These are phyloP conservation scores for Aureobasidium sp. DNA, from an alignment of 2,329 filamentous ascomycete genomes.

Conservation along the genomic window DNA sequence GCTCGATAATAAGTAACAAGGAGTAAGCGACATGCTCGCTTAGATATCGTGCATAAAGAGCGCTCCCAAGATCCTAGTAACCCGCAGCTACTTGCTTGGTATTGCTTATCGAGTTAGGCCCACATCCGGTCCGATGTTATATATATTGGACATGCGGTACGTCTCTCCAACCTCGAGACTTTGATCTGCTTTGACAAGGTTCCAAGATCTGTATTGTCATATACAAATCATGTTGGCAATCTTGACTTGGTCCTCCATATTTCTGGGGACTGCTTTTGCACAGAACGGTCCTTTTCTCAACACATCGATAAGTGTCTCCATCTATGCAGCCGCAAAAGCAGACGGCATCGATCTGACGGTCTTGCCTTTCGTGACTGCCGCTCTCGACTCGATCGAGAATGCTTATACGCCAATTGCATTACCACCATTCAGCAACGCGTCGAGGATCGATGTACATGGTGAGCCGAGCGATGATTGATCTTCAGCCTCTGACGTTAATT, in stretches of 20 bases:
- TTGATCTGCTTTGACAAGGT: neutral
- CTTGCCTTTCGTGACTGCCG: neutral
- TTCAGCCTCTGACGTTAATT: neutral
- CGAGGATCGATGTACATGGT: neutral
- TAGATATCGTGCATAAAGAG: neutral
- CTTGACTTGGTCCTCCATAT: neutral
- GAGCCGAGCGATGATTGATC: neutral
- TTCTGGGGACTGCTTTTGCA: neutral
- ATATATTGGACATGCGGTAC: neutral
- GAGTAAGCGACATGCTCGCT: neutral
- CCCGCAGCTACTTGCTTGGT: neutral
- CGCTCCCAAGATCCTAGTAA: neutral
- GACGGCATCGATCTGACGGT: neutral
- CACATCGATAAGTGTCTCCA: neutral
- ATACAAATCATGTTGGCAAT: neutral
- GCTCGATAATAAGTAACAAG: neutral
- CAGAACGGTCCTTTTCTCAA: neutral
- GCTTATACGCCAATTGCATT: neutral
- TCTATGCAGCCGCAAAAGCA: neutral
- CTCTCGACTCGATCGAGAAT: neutral
- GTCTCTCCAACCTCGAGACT: neutral
- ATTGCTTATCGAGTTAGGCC: neutral
- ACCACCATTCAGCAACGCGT: neutral
- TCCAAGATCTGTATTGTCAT: neutral
- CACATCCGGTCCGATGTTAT: neutral